Base-by-base conservation (phyloP, 1,139 yeast species). In the Sugiyamaella grinbergsii region DNA sequence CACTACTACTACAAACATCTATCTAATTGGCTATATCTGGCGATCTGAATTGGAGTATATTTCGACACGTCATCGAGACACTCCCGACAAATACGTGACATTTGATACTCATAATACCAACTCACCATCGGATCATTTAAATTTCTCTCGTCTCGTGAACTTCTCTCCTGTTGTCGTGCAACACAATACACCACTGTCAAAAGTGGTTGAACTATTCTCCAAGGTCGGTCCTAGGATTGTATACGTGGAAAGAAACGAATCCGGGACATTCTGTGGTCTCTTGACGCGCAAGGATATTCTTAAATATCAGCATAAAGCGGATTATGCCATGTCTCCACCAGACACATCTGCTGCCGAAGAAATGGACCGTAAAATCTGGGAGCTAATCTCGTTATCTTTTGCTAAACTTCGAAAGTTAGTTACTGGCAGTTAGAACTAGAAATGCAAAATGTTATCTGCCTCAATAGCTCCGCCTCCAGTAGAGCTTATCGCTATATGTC, bases 171-270 rank as follows among this genome's bases (percentile, higher is more conserved):
- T 90, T 16, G 76, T 81, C 0, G 81, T 88, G 0, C 73, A 77
- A 47, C 68, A 80, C 1, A 66, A 71, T 29, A 74, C 83, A 0
- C 76, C 86, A 0, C 70, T 90, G 33, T 87, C 85, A 56, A 76
- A 79, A 36, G 78, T 84, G 1, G 71, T 83, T 53, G 86, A 85
- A 42, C 71, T 88, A 16, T 93, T 93, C 66, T 78, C 81, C 53
- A 83, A 85, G 58, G 66, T 90, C 34, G 97, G 98, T 0, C 96
- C 97, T 3, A 73, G 89, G 34, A 77, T 82, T 34, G 76, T 93
- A 1, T 72, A 86, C 43, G 83, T 90, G 0, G 85, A 82, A 50
- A 28, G 37, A 13, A 73, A 77, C 36, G 60, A 63, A 15, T 13
- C 28, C 5, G 86, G 84, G 0, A 49, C 55, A 2, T 66, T 85